These are phyloP conservation scores for Phytophthora syringae DNA, from an alignment of 352 stramenopile genomes.

Conservation along the genomic window DNA sequence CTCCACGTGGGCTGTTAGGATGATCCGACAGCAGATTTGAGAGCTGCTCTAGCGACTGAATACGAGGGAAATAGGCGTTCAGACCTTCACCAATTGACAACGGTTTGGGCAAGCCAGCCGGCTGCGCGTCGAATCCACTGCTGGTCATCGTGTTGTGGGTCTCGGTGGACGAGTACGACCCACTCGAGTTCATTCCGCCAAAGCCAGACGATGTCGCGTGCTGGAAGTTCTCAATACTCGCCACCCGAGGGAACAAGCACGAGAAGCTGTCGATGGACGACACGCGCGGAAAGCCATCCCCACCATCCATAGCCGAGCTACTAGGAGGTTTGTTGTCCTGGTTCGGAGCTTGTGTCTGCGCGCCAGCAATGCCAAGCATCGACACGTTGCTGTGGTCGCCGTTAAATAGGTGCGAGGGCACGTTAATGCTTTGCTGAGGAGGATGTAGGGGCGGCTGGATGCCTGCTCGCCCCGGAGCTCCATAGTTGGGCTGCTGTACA, in stretches of 20 bases:
- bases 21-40: conserved; percentile 77
- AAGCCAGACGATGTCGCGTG: conserved; percentile 39
- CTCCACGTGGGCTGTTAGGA: conserved; percentile 50
- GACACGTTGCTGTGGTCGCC: conserved; percentile 43
- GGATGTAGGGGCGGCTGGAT: conserved; percentile 45
- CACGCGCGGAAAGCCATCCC: conserved; percentile 65
- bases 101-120: conserved; percentile 52
- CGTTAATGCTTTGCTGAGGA: conserved; percentile 30
- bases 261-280: conserved; percentile 89
- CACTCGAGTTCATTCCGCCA: conserved; percentile 29
- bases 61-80: conserved; percentile 78
- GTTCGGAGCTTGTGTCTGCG: conserved; percentile 30
- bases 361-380: conserved; percentile 46
- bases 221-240: conserved; percentile 85
- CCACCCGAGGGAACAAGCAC: conserved; percentile 82
- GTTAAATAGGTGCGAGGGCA: conserved; percentile 47
- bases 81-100: conserved; percentile 71
- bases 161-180: conserved; percentile 32
- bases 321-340: conserved; percentile 31
- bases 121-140: conserved; percentile 31
- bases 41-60: conserved; percentile 80
- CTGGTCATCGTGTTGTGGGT: conserved; percentile 32
- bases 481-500: conserved; percentile 29
- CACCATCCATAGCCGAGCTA: conserved; percentile 26
- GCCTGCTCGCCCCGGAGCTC: conserved; percentile 10